Base-by-base conservation (phyloP, 495 filamentous ascomycete species). In the Aspergillus ellipticus region DNA sequence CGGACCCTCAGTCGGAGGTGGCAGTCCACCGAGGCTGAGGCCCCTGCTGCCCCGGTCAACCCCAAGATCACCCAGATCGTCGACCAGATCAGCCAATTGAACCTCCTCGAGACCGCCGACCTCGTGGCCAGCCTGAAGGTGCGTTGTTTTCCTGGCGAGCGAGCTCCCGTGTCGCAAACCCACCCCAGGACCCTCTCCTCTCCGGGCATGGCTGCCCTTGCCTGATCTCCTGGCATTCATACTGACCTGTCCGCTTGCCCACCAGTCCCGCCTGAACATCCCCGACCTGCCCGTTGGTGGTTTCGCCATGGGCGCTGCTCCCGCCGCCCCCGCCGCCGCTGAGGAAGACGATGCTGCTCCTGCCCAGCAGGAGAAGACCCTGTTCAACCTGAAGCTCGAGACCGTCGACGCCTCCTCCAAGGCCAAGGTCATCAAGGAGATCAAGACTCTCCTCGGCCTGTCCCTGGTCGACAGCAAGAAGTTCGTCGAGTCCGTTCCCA, bases 381-480 rank as follows among this genome's bases (percentile, higher is more conserved):
- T 97, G 19, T 99, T 99, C 84, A 96, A 85, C 73, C 68, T 99
- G 52, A 97, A 96, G 72, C 86, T 99, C 33, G 81, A 87, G 70
- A 86, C 86, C 13, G 92, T 97, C 74, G 94, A 97, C 37, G 82
- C 92, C 26, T 79, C 68, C 13, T 78, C 94, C 54, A 99, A 99
- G 79, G 90, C 95, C 52, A 99, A 99, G 85, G 78, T 99, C 55
- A 99, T 99, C 79, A 99, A 99, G 83, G 94, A 99, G 81, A 86
- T 99, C 74, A 99, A 99, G 85, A 83, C 81, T 63, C 82, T 99
- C 82, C 80, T 99, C 50, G 94, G 95, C 4, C 74, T 99, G 72
- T 95, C 89, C 68, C 81, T 99, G 74, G 94, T 99, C 63, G 94
- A 99, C 74, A 96, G 91, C 77, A 99, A 99, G 87, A 99, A 99